Evolutionary conservation across 2,329 filamentous ascomycete species (phyloP).

Genomic region (Talaromyces marneffei): DNA sequence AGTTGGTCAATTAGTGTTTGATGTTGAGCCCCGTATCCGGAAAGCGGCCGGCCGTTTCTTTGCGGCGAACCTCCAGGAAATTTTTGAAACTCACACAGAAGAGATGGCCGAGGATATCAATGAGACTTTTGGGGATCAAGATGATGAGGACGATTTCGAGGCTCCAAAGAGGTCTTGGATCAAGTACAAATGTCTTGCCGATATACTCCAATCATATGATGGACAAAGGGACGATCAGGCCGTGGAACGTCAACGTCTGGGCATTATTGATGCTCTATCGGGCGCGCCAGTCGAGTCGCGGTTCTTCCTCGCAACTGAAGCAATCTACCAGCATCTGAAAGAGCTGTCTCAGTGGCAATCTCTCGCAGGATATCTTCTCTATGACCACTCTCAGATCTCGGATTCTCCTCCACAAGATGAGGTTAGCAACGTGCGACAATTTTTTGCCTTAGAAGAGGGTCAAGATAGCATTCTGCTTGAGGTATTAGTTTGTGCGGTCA

Average conservation of each 20-base stretch:
- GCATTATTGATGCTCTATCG: conserved; percentile 44
- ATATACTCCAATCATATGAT: conserved; percentile 78
- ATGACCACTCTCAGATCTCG: conserved; percentile 71
- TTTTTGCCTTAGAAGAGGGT: conserved; percentile 64
- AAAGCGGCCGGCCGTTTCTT: conserved; percentile 91
- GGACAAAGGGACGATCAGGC: conserved; percentile 46
- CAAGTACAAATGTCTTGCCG: conserved; percentile 81
- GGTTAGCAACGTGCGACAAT: conserved; percentile 61
- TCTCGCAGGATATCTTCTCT: conserved; percentile 82
- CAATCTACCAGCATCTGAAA: conserved; percentile 72
- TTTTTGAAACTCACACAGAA: conserved; percentile 72
- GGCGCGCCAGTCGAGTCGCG: conserved; percentile 67
- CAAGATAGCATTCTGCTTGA: conserved; percentile 86
- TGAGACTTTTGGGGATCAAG: conserved; percentile 69
- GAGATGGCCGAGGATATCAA: conserved; percentile 75
- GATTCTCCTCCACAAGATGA: conserved; percentile 51
- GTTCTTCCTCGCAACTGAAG: conserved; percentile 78
- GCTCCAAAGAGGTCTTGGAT: conserved; percentile 79
- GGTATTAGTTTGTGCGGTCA: conserved; percentile 76
- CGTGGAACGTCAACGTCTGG: conserved; percentile 20
- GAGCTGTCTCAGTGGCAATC: conserved; percentile 84
- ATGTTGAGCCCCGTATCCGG: conserved; percentile 74
- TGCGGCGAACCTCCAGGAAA: conserved; percentile 75
- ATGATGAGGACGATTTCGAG: conserved; percentile 65
- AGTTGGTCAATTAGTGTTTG: conserved; percentile 82